These are phyloP conservation scores for Paraglomus occultum DNA, from an alignment of 192 early-diverging fungal genomes.

Conservation along the genomic window DNA sequence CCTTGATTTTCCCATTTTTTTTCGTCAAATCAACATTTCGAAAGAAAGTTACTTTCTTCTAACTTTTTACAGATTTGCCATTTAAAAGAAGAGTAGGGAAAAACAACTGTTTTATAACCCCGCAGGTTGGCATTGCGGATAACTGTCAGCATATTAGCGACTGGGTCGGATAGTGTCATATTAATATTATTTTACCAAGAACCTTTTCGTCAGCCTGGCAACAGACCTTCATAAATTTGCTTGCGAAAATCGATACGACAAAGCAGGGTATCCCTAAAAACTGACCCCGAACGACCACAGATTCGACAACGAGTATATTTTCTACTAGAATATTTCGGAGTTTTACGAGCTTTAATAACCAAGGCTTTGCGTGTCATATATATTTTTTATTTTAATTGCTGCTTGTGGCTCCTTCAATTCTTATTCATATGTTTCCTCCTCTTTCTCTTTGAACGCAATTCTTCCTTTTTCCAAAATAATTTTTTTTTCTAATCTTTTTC, in stretches of 20 bases:
- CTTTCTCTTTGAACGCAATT: background rate
- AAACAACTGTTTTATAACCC: background rate
- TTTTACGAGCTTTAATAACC: background rate
- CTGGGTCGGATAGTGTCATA: conserved; percentile 6
- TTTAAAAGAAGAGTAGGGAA: conserved; percentile 10
- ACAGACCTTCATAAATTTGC: background rate
- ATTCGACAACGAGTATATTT: background rate
- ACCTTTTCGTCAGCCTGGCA: background rate
- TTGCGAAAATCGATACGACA: background rate
- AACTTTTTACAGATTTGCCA: conserved; percentile 8
- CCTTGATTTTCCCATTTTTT: background rate
- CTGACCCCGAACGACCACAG: background rate
- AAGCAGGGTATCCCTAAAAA: background rate
- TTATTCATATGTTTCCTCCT: background rate
- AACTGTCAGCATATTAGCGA: background rate
- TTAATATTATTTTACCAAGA: conserved; percentile 6
- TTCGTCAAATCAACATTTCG: background rate
- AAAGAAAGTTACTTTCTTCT: background rate
- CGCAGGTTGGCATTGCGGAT: conserved; percentile 18
- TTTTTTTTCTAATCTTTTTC: conserved; percentile 14
- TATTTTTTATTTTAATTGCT: background rate
- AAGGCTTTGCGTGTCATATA: conserved; percentile 9
- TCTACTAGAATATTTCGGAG: background rate
- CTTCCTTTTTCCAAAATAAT: conserved; percentile 4
- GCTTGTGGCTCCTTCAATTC: background rate